Conservation (phyloP, 75 land plant species). For the Sequoiadendron giganteum region DNA sequence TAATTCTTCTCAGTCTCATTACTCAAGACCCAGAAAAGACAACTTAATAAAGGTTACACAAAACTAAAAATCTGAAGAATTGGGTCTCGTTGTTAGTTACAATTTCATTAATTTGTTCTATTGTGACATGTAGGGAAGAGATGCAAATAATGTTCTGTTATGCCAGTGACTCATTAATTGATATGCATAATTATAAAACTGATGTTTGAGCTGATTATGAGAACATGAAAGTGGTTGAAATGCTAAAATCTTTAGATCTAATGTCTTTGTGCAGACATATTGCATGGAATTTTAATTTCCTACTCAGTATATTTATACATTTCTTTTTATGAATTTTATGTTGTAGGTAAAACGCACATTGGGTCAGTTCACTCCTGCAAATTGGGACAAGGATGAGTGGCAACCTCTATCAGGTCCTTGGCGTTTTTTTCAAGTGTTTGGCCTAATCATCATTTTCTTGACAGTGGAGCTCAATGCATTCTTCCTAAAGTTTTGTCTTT, state of each 20-base stretch:
- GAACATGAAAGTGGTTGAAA: background rate
- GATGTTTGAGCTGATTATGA: background rate
- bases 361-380: conserved; percentile 93
- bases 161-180: background rate
- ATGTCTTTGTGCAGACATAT: background rate
- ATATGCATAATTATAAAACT: background rate
- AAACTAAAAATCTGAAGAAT: background rate
- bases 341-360: conserved; percentile 85
- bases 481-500: conserved; percentile 91
- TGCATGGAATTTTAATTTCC: background rate
- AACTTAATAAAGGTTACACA: background rate
- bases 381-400: conserved; percentile 99
- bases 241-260: background rate
- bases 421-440: conserved; percentile 87
- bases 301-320: background rate
- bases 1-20: background rate
- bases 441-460: conserved; percentile 69
- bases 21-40: background rate
- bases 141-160: background rate
- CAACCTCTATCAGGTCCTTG: conserved; percentile 82
- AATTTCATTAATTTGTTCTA: background rate
- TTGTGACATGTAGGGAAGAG: background rate
- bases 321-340: background rate
- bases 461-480: conserved; percentile 96
- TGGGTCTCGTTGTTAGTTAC: background rate